Base-by-base conservation (phyloP, 441 rosid species). In the Raphanus hybrid region DNA sequence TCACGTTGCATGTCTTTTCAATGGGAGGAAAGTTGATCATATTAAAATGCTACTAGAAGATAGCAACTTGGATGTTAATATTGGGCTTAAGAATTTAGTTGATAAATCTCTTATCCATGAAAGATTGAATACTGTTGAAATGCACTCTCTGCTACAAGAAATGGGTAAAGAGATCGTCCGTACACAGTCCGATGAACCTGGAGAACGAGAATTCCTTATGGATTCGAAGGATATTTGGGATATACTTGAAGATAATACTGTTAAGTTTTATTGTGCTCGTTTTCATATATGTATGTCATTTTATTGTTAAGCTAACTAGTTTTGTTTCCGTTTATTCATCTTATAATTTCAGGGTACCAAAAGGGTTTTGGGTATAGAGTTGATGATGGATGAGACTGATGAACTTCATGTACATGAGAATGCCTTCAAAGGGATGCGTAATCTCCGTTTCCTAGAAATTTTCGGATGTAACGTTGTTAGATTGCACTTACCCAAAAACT, bases 281-380 rank as follows among this genome's bases (percentile, higher is more conserved):
- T 50, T 50, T 14, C 26, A 23, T 23, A 23, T 23, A 23, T 10
- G 55, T 8, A n/a, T 50, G 18, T 50, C 1, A 8, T 15, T 8
- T 48, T 5, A 50, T 50, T 50, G 57, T 14, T 50, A 6, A 50
- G 52, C 39, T 10, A 5, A 14, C 3, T 15, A 8, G 3, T 23
- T 58, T 58, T 20, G 7, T 23, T 0, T 54, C n/a, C 6, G 0
- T 58, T 4, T 61, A 32, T 62, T 73, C 9, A 3, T 20, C 4
- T 65, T 57, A 65, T 65, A 6, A 23, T 54, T 3, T 9, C 73
- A 75, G 50, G 73, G 67, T 58, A 67, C 78, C 0, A 18, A 32
- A 29, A 58, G 16, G 6, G 37, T 75, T 15, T 75, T 75, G 16
- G 73, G 73, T 11, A 74, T 64, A 52, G 1, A 37, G n/a, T 23